Evolutionary conservation across 345 rosid genomes (phyloP).

Genomic region (Brassica nigra): DNA sequence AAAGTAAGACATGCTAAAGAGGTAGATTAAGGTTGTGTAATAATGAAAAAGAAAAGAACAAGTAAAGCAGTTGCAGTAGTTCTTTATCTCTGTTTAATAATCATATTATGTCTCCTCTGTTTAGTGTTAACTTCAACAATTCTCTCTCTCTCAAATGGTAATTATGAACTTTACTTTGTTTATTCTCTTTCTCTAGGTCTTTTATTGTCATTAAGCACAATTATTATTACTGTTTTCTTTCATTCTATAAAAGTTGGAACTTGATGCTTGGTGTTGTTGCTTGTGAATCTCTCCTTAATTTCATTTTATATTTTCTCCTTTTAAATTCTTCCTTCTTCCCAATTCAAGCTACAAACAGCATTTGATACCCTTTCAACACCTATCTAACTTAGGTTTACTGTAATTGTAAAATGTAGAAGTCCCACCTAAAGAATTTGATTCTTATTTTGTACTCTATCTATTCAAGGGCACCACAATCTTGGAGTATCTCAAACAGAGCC

Average conservation of each 20-base stretch:
- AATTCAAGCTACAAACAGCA: slow-evolving; percentile 56
- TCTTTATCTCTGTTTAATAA: slow-evolving; percentile 54
- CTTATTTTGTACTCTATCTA: slow-evolving; percentile 44
- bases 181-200: slow-evolving; percentile 32
- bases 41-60: slow-evolving; percentile 48
- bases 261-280: slow-evolving; percentile 61
- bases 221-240: slow-evolving; percentile 29
- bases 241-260: slow-evolving; percentile 59
- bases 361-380: slow-evolving; percentile 56
- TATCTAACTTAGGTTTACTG: slow-evolving; percentile 48
- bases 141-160: slow-evolving; percentile 30
- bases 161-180: slow-evolving; percentile 17
- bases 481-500: slow-evolving; percentile 54
- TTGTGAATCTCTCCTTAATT: slow-evolving; percentile 15
- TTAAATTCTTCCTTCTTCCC: slow-evolving; percentile 23
- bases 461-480: slow-evolving; percentile 42
- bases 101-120: slow-evolving; percentile 54
- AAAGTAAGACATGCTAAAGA: slow-evolving; percentile 24
- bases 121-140: slow-evolving; percentile 52
- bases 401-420: slow-evolving; percentile 18
- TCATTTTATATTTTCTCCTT: background rate
- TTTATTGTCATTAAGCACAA: slow-evolving; percentile 41
- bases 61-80: slow-evolving; percentile 67
- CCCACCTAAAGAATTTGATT: slow-evolving; percentile 57
- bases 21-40: slow-evolving; percentile 44